phyloP scores from a whole-genome alignment of 2,329 filamentous ascomycete genomes.

The Aspergillus awamori region DNA sequence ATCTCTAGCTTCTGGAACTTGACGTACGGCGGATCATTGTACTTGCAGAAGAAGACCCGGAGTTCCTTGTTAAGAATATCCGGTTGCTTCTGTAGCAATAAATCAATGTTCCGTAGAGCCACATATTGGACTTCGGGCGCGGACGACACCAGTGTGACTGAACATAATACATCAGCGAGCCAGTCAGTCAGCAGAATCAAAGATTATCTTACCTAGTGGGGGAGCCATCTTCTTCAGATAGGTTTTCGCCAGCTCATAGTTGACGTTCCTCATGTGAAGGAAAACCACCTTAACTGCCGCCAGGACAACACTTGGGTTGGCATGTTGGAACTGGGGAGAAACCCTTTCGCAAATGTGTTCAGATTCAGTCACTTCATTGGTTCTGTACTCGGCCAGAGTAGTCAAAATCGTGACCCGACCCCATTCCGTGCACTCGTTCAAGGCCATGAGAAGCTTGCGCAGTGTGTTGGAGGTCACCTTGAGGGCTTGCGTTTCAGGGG shows the following conservation, averaged over 20 bases:
- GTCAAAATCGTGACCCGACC: slow-evolving; percentile 90
- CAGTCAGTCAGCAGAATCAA: background rate
- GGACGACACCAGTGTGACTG: slow-evolving; percentile 93
- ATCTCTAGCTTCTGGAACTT: slow-evolving; percentile 98
- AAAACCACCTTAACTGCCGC: slow-evolving; percentile 99
- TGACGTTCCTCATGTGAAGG: slow-evolving; percentile 87
- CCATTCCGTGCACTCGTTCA: slow-evolving; percentile 99
- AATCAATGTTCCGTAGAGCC: slow-evolving; percentile 91
- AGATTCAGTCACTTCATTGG: slow-evolving; percentile 87
- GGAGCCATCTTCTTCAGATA: slow-evolving; percentile 99
- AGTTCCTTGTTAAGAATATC: slow-evolving; percentile 97
- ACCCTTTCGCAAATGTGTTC: slow-evolving; percentile 98
- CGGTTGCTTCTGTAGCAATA: slow-evolving; percentile 91
- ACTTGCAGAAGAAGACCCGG: slow-evolving; percentile 99
- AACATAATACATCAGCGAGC: slow-evolving; percentile 28
- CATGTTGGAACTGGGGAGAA: slow-evolving; percentile 95
- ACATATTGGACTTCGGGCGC: slow-evolving; percentile 98
- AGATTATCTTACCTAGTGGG: slow-evolving; percentile 69
- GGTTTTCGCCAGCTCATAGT: slow-evolving; percentile 74
- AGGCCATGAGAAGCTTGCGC: slow-evolving; percentile 93
- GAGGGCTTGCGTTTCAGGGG: slow-evolving; percentile 86
- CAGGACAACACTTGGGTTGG: slow-evolving; percentile 94
- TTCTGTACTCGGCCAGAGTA: slow-evolving; percentile 84
- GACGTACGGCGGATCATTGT: slow-evolving; percentile 96
- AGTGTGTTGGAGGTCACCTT: slow-evolving; percentile 78